These are phyloP conservation scores for Mycena indigotica DNA, from an alignment of 768 basidiomycete genomes.

Conservation along the genomic window DNA sequence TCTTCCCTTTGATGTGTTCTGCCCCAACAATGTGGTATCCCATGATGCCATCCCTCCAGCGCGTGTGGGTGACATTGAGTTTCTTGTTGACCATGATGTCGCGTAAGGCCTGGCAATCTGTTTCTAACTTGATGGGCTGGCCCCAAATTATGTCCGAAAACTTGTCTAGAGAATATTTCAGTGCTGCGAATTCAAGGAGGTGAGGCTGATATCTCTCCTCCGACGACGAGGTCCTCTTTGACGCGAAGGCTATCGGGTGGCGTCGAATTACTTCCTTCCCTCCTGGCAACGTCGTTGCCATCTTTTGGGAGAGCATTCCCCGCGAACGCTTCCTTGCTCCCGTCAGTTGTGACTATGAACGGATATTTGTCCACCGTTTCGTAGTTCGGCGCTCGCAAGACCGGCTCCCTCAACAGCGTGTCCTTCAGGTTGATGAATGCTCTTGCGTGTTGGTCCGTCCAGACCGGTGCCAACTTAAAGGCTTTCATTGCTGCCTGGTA, in stretches of 20 bases:
- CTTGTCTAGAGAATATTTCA: constrained; percentile 37
- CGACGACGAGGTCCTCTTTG: constrained; percentile 33
- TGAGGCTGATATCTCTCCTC: constrained; percentile 38
- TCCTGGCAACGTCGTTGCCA: constrained; percentile 21
- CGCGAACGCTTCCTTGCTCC: constrained; percentile 37
- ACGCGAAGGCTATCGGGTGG: constrained; percentile 36
- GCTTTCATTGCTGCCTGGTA: neutral
- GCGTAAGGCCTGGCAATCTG: constrained; percentile 38
- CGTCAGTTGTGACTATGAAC: constrained; percentile 42
- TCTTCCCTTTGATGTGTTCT: constrained; percentile 25
- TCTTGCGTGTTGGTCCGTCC: constrained; percentile 26
- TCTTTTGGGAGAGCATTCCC: constrained; percentile 32
- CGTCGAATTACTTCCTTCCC: constrained; percentile 21
- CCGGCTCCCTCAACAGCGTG: constrained; percentile 27
- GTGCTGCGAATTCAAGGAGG: constrained; percentile 37
- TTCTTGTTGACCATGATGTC: constrained; percentile 33
- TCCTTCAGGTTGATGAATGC: constrained; percentile 33
- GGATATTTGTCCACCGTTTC: constrained; percentile 29
- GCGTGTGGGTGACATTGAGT: constrained; percentile 32
- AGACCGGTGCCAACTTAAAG: constrained; percentile 10
- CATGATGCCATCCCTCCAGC: constrained; percentile 38
- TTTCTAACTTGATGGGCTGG: constrained; percentile 36
- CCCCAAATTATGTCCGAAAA: constrained; percentile 33
- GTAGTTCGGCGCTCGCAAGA: constrained; percentile 22
- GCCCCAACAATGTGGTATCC: constrained; percentile 29